Evolutionary conservation across 1,139 yeast species (phyloP).

Genomic region (Protomyces gravidus): DNA sequence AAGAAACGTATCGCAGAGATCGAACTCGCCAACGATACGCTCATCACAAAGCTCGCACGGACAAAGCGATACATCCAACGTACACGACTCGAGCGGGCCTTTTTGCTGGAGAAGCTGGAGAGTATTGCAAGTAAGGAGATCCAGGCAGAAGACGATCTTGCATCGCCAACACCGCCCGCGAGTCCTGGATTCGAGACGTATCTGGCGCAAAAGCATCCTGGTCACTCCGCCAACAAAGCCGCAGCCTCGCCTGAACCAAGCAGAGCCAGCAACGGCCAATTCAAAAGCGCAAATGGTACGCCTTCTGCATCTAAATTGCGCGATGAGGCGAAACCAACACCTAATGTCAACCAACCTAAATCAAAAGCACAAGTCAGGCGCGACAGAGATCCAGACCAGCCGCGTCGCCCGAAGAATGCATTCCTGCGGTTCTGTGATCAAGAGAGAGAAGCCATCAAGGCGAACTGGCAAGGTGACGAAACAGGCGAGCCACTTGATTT

Average conservation of each 20-base stretch:
- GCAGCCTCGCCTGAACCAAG: neutral
- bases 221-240: neutral
- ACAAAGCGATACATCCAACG: constrained; percentile 74
- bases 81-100: constrained; percentile 72
- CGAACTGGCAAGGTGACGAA: constrained; percentile 41
- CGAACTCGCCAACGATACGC: constrained; percentile 73
- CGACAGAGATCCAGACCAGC: constrained; percentile 19
- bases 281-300: neutral
- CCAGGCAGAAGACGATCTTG: constrained; percentile 8
- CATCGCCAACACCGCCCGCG: constrained; percentile 24
- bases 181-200: constrained; percentile 23
- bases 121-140: constrained; percentile 37
- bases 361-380: constrained; percentile 65
- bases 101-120: constrained; percentile 76
- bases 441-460: constrained; percentile 70
- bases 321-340: constrained; percentile 46
- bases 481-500: constrained; percentile 59
- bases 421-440: constrained; percentile 60
- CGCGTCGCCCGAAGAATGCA: constrained; percentile 28
- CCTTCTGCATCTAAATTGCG: neutral
- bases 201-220: constrained; percentile 6
- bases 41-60: constrained; percentile 72
- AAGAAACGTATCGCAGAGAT: constrained; percentile 67
- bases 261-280: neutral
- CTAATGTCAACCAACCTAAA: constrained; percentile 66